Conservation (phyloP, 1,139 yeast genomes). For the Maudiozyma humilis region DNA sequence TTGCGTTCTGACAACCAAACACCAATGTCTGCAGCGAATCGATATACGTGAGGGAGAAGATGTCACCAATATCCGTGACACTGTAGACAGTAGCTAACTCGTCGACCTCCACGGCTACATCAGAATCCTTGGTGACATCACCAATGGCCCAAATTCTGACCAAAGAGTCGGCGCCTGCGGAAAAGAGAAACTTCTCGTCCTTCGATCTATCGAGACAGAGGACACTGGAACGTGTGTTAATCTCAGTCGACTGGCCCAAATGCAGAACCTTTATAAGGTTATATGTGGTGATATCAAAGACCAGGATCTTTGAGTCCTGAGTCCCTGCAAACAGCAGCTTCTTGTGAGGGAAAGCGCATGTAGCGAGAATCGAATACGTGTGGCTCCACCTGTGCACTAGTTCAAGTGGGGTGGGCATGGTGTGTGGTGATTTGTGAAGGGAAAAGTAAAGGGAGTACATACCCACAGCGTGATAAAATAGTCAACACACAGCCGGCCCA, state of each 20-base stretch:
- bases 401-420: constrained; percentile 12
- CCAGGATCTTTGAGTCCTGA: constrained; percentile 73
- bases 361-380: constrained; percentile 66
- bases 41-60: constrained; percentile 74
- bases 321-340: constrained; percentile 81
- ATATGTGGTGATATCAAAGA: constrained; percentile 61
- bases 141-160: constrained; percentile 74
- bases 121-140: constrained; percentile 14
- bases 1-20: constrained; percentile 89
- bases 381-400: constrained; percentile 71
- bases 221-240: constrained; percentile 59
- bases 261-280: constrained; percentile 32
- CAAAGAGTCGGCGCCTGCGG: constrained; percentile 86
- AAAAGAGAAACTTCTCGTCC: constrained; percentile 57
- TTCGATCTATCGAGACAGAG: constrained; percentile 54
- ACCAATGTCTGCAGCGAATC: constrained; percentile 53
- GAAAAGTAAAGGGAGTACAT: no score
- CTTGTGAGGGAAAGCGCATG: constrained; percentile 54
- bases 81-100: constrained; percentile 71
- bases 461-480: no score
- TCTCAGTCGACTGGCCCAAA: constrained; percentile 22
- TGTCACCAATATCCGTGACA: constrained; percentile 83
- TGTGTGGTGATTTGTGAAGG: not conserved
- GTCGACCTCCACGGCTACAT: constrained; percentile 21
- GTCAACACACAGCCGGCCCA: no score